Base-by-base conservation (phyloP, 164 flowering plant genomes). In the Malania oleifera region DNA sequence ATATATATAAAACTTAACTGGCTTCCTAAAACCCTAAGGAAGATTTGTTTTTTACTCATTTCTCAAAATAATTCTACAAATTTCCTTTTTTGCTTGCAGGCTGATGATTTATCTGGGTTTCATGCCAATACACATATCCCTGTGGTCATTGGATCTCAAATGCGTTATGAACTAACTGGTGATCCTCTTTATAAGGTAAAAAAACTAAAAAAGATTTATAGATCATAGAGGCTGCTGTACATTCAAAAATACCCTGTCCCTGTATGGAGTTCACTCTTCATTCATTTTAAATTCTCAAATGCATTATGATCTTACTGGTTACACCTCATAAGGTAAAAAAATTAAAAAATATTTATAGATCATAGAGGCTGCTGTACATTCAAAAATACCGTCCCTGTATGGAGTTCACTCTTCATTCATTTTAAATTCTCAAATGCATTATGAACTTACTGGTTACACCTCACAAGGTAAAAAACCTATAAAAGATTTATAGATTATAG, bases 41-140 rank as follows among this genome's bases (percentile, higher is more conserved):
- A n/a, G n/a, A n/a, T n/a, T n/a, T n/a, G n/a, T n/a, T n/a, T n/a
- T n/a, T n/a, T n/a, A n/a, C 26, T 28, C 2, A 18, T 25, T 19
- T 27, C 1, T n/a, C n/a, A n/a, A n/a, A 23, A 11, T 7, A 11
- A 17, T 41, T 50, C 51, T 41, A 12, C 12, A 2, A 23, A 17
- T 7, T 34, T 53, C 31, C 41, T 41, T 0, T 54, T 59, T 38
- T 40, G 23, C 26, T 65, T 69, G 70, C 64, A 93, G 98, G 97
- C 82, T 54, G 96, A 87, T 67, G 82, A 79, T 60, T 71, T 93
- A 60, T 79, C 96, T 34, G 80, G 75, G 9, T 93, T 87, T 66
- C 98, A 93, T 71, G 65, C 86, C 54, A 93, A 93, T 57, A 87
- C 98, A 15, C 98, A 93, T 69, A 88, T 93, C 51, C 97, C 98